A percentile compares a stretch with the other conserved stretches of the same genome.
Conservation (phyloP, 257 asterid genomes). For the Nicotiana obtusifolia region DNA sequence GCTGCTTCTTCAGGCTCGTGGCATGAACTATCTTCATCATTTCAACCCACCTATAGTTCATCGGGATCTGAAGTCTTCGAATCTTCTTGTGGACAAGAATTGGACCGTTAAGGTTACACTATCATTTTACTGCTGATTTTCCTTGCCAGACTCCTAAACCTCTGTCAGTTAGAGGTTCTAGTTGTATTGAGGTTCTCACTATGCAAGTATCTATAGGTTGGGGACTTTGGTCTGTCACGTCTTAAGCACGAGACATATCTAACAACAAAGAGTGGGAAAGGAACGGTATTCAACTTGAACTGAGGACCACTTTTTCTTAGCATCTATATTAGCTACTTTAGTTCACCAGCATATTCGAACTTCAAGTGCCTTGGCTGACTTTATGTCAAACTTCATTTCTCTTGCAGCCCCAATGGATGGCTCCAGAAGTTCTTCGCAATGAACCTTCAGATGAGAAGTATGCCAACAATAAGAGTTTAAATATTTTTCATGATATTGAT, state of each 20-base stretch:
- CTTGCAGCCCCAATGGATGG: slow-evolving; percentile 99
- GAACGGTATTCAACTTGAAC: slow-evolving; percentile 62
- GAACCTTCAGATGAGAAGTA: slow-evolving; percentile 94
- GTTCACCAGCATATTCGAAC: slow-evolving; percentile 6
- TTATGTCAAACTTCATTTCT: not conserved
- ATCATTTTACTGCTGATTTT: not conserved
- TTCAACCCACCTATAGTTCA: slow-evolving; percentile 84
- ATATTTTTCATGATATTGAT: not conserved
- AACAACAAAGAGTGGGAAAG: slow-evolving; percentile 81
- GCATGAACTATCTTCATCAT: slow-evolving; percentile 94
- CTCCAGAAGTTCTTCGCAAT: slow-evolving; percentile 96
- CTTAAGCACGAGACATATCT: slow-evolving; percentile 80
- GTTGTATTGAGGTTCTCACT: slow-evolving; percentile 1
- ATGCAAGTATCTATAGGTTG: slow-evolving; percentile 52
- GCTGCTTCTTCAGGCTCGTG: slow-evolving; percentile 61
- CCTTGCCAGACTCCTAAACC: not conserved
- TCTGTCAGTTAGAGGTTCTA: slow-evolving; percentile 4
- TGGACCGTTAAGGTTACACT: slow-evolving; percentile 90
- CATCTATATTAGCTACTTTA: slow-evolving; percentile 3
- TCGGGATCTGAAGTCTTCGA: slow-evolving; percentile 94
- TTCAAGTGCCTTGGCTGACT: slow-evolving; percentile 3
- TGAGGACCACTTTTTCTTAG: slow-evolving; percentile 10
- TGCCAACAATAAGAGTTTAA: slow-evolving; percentile 11
- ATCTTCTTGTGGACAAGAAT: slow-evolving; percentile 95
- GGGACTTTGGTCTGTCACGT: slow-evolving; percentile 96